Conservation (phyloP, 768 basidiomycete genomes). For the Steccherinum ochraceum region DNA sequence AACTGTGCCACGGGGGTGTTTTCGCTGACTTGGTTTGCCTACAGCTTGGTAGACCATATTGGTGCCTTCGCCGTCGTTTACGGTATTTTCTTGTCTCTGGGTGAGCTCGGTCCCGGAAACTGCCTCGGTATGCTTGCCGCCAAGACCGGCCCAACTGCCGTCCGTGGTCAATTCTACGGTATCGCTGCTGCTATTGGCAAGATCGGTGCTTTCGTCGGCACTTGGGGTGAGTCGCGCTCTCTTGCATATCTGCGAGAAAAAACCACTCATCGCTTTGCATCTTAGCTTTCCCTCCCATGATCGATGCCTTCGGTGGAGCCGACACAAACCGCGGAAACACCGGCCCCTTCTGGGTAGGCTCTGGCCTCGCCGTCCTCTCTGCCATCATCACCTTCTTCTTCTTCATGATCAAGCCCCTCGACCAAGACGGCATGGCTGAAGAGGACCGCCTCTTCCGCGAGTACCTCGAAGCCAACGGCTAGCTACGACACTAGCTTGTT, state of each 20-base stretch:
- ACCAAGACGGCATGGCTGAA: constrained; percentile 69
- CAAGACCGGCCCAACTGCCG: constrained; percentile 80
- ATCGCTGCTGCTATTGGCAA: constrained; percentile 83
- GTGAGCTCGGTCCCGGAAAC: constrained; percentile 88
- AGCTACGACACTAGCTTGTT: constrained; percentile 73
- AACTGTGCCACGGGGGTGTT: too few relatives aligned
- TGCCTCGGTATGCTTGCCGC: constrained; percentile 79
- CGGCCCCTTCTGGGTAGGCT: constrained; percentile 86
- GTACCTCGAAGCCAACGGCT: constrained; percentile 72
- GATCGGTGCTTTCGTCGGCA: constrained; percentile 77
- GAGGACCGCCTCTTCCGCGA: constrained; percentile 77
- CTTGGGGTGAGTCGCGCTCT: constrained; percentile 51
- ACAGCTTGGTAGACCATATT: constrained; percentile 54
- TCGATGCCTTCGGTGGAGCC: constrained; percentile 59
- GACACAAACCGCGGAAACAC: constrained; percentile 55
- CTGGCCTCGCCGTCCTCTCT: constrained; percentile 73
- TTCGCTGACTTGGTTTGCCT: background rate
- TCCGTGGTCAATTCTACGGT: constrained; percentile 84
- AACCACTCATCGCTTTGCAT: constrained; percentile 19
- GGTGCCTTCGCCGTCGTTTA: constrained; percentile 84
- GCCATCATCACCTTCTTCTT: constrained; percentile 66
- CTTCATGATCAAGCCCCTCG: constrained; percentile 68
- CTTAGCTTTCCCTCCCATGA: constrained; percentile 66
- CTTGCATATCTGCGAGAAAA: background rate
- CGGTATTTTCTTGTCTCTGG: constrained; percentile 85